Evolutionary conservation across 306 rosid genomes (phyloP), one percentile per base, ranked within the genome.

Genomic region (Biancaea sappan): DNA sequence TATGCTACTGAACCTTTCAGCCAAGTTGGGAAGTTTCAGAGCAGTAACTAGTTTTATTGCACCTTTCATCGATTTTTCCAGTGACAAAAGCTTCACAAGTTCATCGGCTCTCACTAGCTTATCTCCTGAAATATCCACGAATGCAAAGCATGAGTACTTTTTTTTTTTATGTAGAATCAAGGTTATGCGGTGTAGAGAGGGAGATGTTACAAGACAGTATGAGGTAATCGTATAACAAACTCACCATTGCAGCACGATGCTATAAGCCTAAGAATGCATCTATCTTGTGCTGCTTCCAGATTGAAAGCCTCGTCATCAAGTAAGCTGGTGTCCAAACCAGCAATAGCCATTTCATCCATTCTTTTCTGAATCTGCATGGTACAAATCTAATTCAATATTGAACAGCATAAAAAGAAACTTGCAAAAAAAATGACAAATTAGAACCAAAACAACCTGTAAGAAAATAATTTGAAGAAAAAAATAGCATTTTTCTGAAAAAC

Each of bases 191-290:
- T 67, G 11, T 53, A 66, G 60, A 68, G 48, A 14, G 46, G 43
- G 28, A 54, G 28, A 54, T 37, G 57, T 40, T 29, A 47, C 21
- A 29, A 46, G 24, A 46, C 9, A 8, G 32, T 4, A 19, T 24
- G 10, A 16, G 5, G 72, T 41, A 35, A 63, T 14, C 68, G 21
- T 21, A 21, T 16, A 25, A 11, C 10, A 41, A 63, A 79, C 88
- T 78, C 76, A 94, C 99, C 92, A 56, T 88, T 86, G 82, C 99
- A 92, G 89, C 99, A 94, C 46, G 99, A 90, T 28, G 89, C 99
- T 66, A 92, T 94, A 47, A 94, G 96, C 88, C 91, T 86, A 76
- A 94, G 80, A 51, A 92, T 90, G 85, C 97, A 92, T 81, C 88
- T 88, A 83, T 94, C 99, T 87, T 94, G 99, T 46, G 96, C 95